phyloP scores from a whole-genome alignment of 2,329 filamentous ascomycete species.

The Lasiodiplodia citricola region DNA sequence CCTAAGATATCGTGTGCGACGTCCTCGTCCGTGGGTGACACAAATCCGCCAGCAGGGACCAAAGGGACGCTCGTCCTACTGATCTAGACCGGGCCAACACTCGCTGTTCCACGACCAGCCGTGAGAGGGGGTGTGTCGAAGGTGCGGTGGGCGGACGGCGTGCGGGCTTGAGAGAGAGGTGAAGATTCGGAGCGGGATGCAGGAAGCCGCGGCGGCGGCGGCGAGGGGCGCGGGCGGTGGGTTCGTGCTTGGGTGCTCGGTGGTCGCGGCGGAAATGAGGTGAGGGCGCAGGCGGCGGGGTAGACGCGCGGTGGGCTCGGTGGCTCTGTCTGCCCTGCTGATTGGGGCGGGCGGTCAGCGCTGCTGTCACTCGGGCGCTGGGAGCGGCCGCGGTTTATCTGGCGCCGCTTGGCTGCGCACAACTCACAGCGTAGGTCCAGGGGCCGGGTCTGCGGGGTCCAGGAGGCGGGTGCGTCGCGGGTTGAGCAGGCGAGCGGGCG shows the following conservation, averaged over 20 bases:
- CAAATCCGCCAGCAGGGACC: slow-evolving; percentile 21
- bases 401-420: background rate
- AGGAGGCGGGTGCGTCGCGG: slow-evolving; percentile 23
- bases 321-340: slow-evolving; percentile 11
- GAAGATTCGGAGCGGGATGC: slow-evolving; percentile 14
- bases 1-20: slow-evolving; percentile 27
- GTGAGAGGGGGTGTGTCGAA: slow-evolving; percentile 1
- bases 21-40: slow-evolving; percentile 26
- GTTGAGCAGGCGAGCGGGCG: slow-evolving; percentile 6
- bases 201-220: background rate
- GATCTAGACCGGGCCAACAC: slow-evolving; percentile 17
- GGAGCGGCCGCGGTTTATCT: slow-evolving; percentile 5
- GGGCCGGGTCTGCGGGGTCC: slow-evolving; percentile 24
- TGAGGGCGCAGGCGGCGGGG: slow-evolving; percentile 20
- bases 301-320: slow-evolving; percentile 19
- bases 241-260: slow-evolving; percentile 9
- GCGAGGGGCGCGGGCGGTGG: slow-evolving; percentile 14
- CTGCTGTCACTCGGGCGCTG: background rate
- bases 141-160: background rate
- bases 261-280: slow-evolving; percentile 24
- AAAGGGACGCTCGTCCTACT: slow-evolving; percentile 16
- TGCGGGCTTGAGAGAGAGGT: background rate
- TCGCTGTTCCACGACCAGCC: slow-evolving; percentile 23
- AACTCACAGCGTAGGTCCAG: slow-evolving; percentile 7
- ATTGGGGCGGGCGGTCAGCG: slow-evolving; percentile 18